Evolutionary conservation across 371 early-diverging fungal genomes (phyloP), one percentile per base, ranked within the genome.

Genomic region (Mortierella sp.): DNA sequence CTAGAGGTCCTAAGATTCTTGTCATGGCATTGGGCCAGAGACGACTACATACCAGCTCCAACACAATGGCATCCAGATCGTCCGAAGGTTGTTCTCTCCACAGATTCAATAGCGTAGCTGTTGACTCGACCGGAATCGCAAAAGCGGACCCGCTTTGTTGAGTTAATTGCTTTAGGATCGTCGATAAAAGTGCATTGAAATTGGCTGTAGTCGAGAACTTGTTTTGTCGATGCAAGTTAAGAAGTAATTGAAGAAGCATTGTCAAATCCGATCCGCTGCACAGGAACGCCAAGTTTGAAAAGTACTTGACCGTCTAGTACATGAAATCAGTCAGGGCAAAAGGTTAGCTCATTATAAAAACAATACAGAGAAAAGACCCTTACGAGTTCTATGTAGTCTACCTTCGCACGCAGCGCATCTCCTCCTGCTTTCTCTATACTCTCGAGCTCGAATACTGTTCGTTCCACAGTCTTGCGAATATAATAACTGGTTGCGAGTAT

Each of bases 21-120:
- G 77, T 70, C 73, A 76, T 72, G 30, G 83, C 71, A 51, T 81
- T 81, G 22, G 77, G 73, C 76, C 73, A 72, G 3, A 81, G 68
- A 1, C 83, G 73, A 24, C 77, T 70, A 5, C 64, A 63, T 30
- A 76, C 43, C 28, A 73, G 68, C 22, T 76, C 77, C 32, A 73
- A 24, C 11, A 81, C 83, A 52, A 85, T 77, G 3, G 63, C 63
- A 52, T 86, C 86, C 45, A 86, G 61, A 2, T 86, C 83, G 1
- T 78, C 76, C 39, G 83, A 79, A 0, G 84, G 84, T 39, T 79
- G 86, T 5, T 68, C 69, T 45, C 63, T 59, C 86, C 86, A 86
- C 32, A 84, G 72, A 39, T 64, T 72, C 32, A 84, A 32, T 20
- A 81, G 60, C 8, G 74, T 51, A 8, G 76, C 59, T 24, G 74